A percentile compares a stretch with the other conserved stretches of the same genome.
Conservation (phyloP, 768 basidiomycete species). For the Boletus edulis region DNA sequence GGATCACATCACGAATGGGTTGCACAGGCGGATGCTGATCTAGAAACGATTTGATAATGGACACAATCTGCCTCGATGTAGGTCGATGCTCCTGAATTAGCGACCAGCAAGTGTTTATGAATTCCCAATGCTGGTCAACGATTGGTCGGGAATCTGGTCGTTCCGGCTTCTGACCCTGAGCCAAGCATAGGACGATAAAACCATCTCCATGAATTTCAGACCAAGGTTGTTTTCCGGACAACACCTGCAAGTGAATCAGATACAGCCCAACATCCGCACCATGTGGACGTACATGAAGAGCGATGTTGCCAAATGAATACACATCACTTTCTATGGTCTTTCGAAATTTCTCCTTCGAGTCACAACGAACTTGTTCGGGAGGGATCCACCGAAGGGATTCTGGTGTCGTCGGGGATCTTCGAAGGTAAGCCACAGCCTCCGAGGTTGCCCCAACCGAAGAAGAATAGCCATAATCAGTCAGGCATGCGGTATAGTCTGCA, state of each 20-base stretch:
- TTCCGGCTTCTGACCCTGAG: not conserved
- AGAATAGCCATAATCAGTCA: conserved; percentile 43
- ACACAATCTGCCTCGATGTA: not conserved
- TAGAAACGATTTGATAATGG: not conserved
- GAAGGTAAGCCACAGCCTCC: not conserved
- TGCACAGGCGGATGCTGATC: not conserved
- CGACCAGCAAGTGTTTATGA: conserved; percentile 7
- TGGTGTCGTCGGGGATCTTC: conserved; percentile 27
- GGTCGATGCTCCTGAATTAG: not conserved
- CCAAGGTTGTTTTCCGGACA: conserved; percentile 7
- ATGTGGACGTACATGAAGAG: conserved; percentile 16
- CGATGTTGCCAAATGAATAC: conserved; percentile 27
- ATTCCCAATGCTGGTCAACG: not conserved
- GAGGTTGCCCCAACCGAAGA: conserved; percentile 15
- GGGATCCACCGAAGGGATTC: conserved; percentile 43
- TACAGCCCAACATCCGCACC: not conserved
- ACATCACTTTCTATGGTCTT: conserved; percentile 9
- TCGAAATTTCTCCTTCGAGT: conserved; percentile 13
- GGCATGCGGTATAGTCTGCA: conserved; percentile 29
- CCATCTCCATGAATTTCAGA: not conserved
- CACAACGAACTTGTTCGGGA: conserved; percentile 23
- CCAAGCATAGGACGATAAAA: conserved; percentile 5
- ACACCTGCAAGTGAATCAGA: conserved; percentile 16
- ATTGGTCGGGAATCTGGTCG: not conserved
- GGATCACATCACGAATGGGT: not conserved